These are phyloP conservation scores for Phytopythium delawarense DNA, from an alignment of 352 stramenopile species.

Conservation along the genomic window DNA sequence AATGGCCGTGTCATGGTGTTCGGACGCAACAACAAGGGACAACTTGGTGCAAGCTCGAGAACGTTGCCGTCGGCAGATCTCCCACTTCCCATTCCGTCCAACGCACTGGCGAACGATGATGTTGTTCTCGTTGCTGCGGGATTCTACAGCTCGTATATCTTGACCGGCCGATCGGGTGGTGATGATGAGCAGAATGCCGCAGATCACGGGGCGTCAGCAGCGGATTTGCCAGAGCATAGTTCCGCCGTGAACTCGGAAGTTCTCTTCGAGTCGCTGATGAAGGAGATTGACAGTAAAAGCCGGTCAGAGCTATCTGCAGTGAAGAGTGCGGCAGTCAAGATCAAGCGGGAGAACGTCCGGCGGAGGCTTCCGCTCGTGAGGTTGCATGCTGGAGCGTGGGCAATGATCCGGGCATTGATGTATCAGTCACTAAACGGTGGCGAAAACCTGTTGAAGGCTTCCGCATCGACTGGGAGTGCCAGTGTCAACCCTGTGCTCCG, in stretches of 20 bases:
- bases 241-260: slow-evolving; percentile 57
- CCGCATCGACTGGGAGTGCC: slow-evolving; percentile 2
- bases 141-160: slow-evolving; percentile 88
- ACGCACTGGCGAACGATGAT: slow-evolving; percentile 76
- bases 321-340: slow-evolving; percentile 29
- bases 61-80: slow-evolving; percentile 80
- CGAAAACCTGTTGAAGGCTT: slow-evolving; percentile 6
- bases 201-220: slow-evolving; percentile 40
- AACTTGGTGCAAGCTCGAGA: slow-evolving; percentile 68
- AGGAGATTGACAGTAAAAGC: slow-evolving; percentile 73
- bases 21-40: slow-evolving; percentile 85
- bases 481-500: slow-evolving; percentile 51
- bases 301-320: not conserved
- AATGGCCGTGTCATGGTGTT: slow-evolving; percentile 86
- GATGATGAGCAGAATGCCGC: slow-evolving; percentile 20
- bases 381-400: slow-evolving; percentile 73
- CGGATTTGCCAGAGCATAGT: slow-evolving; percentile 59
- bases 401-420: slow-evolving; percentile 72
- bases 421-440: slow-evolving; percentile 61
- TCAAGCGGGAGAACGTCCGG: slow-evolving; percentile 41
- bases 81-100: slow-evolving; percentile 69
- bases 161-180: slow-evolving; percentile 66
- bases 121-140: slow-evolving; percentile 75
- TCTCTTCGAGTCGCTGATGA: slow-evolving; percentile 85
- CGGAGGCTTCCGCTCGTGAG: slow-evolving; percentile 71